phyloP scores from a whole-genome alignment of 306 rosid genomes.

The Quercus berberidifolia region DNA sequence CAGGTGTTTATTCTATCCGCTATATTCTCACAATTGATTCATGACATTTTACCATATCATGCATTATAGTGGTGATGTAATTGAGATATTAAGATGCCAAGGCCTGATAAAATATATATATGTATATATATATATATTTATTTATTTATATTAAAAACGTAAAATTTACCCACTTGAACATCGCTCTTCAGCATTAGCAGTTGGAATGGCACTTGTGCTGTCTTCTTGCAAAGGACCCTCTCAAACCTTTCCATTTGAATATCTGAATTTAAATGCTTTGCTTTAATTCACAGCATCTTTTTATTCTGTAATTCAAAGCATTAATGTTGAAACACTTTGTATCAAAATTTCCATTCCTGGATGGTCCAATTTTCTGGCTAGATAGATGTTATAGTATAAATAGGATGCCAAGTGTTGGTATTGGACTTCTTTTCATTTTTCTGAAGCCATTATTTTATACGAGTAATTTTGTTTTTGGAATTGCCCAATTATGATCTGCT shows the following conservation, averaged over 20 bases:
- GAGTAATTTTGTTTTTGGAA: background rate
- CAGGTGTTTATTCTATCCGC: conserved; percentile 56
- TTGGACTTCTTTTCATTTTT: background rate
- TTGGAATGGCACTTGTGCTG: background rate
- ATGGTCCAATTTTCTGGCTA: no score
- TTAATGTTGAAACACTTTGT: no score
- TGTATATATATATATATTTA: no score
- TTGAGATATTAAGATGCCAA: background rate
- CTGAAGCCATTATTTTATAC: background rate
- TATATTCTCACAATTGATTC: background rate
- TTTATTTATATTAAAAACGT: background rate
- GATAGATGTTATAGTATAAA: no score
- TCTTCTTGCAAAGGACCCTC: background rate
- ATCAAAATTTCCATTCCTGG: no score
- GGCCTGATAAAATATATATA: background rate
- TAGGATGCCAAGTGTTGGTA: background rate
- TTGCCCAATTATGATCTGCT: background rate
- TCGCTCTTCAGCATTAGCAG: background rate
- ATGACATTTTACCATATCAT: background rate
- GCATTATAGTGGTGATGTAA: background rate
- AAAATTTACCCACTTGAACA: background rate
- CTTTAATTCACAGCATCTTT: no score
- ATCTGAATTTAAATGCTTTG: no score
- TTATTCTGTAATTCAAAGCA: no score
- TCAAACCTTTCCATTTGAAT: no score